Percentiles rank a stretch among this genome's conserved stretches.
phyloP scores from a whole-genome alignment of 2,329 filamentous ascomycete species.

The Penicillium sp. region DNA sequence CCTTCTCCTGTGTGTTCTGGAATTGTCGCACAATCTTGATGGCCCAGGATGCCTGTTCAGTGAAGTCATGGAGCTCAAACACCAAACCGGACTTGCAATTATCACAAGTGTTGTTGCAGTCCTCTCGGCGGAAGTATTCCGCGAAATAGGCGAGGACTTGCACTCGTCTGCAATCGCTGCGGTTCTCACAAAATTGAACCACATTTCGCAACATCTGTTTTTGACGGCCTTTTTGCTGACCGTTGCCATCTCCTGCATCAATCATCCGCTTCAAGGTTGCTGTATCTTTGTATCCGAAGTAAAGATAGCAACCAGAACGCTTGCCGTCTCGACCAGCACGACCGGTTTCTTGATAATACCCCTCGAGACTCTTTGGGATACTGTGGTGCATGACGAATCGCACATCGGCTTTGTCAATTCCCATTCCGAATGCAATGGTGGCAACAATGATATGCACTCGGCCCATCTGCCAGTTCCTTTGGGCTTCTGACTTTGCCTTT shows the following conservation, averaged over 20 bases:
- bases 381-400: conserved; percentile 94
- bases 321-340: conserved; percentile 90
- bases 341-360: conserved; percentile 97
- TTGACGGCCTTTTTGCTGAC: conserved; percentile 80
- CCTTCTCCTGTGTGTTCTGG: conserved; percentile 50
- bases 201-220: conserved; percentile 82
- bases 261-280: conserved; percentile 77
- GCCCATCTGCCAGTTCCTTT: conserved; percentile 79
- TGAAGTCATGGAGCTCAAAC: conserved; percentile 76
- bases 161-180: conserved; percentile 78
- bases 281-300: conserved; percentile 78
- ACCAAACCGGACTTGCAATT: conserved; percentile 75
- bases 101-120: conserved; percentile 78
- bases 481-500: conserved; percentile 67
- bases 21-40: conserved; percentile 65
- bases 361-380: conserved; percentile 91
- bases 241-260: conserved; percentile 70
- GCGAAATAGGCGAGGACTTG: conserved; percentile 94
- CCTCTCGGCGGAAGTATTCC: conserved; percentile 70
- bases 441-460: conserved; percentile 86
- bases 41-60: conserved; percentile 68
- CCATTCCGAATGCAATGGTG: conserved; percentile 98
- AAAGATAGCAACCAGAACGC: conserved; percentile 84
- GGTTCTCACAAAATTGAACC: conserved; percentile 85
- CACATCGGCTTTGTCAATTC: conserved; percentile 97